phyloP scores from a whole-genome alignment of 75 land plant genomes.

The Ceratopteris richardii region DNA sequence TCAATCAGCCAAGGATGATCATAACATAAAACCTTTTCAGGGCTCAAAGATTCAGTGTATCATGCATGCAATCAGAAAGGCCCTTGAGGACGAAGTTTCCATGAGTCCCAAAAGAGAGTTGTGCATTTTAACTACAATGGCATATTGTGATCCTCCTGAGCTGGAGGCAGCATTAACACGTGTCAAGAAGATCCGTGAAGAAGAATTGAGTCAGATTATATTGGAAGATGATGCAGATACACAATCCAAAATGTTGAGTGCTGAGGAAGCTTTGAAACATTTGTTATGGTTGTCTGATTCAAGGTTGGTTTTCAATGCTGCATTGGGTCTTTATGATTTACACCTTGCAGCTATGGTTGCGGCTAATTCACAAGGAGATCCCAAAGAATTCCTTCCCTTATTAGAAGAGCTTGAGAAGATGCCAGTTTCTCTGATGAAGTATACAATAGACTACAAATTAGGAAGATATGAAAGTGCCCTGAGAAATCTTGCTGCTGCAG shows the following conservation, averaged over 20 bases:
- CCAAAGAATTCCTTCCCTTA: conserved; percentile 94
- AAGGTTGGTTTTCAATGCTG: conserved; percentile 77
- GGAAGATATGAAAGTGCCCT: conserved; percentile 74
- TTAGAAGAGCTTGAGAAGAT: conserved; percentile 67
- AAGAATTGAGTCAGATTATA: conserved; percentile 33
- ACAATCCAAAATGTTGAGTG: conserved; percentile 32
- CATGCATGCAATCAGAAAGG: conserved; percentile 58
- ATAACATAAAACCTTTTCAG: not conserved
- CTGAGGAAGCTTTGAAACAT: conserved; percentile 90
- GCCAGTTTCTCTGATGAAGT: conserved; percentile 70
- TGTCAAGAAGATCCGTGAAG: conserved; percentile 71
- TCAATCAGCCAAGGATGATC: not conserved
- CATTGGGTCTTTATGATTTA: conserved; percentile 92
- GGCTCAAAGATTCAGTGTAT: conserved; percentile 58
- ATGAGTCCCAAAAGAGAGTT: conserved; percentile 82
- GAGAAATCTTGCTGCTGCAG: conserved; percentile 61
- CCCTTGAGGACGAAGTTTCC: conserved; percentile 53
- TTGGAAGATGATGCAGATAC: conserved; percentile 24
- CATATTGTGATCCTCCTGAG: conserved; percentile 84
- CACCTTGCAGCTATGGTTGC: conserved; percentile 98
- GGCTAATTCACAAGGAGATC: conserved; percentile 83
- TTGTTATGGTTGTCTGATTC: conserved; percentile 90
- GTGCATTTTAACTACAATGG: conserved; percentile 87
- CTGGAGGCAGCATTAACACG: conserved; percentile 81
- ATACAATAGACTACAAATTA: conserved; percentile 75